Evolutionary conservation across 2,329 filamentous ascomycete genomes (phyloP), one percentile per base, ranked within the genome.

Genomic region (Colletotrichum echinochloae): DNA sequence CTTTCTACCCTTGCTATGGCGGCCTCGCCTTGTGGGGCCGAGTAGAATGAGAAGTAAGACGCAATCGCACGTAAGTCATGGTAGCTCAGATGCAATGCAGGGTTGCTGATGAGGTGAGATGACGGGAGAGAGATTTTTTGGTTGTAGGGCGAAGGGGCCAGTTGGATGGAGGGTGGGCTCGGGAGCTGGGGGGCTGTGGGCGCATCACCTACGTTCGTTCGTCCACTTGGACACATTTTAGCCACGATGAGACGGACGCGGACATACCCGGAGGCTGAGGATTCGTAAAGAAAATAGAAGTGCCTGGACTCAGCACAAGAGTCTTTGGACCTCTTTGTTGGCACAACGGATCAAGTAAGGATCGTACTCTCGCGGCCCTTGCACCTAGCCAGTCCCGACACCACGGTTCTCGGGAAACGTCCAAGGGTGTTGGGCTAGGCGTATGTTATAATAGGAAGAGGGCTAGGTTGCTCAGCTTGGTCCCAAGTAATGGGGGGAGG

Each of bases 21-120:
- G 35, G 35, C 41, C 37, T 57, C 26, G 57, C 51, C 35, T 67
- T 59, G 57, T 39, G 68, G 68, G 46, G 28, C 59, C 52, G 16
- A 7, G 12, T 23, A 55, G 65, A 39, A 55, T 57, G 41, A 46
- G 35, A 54, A 23, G 48, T 57, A 51, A 66, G 55, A 66, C 26
- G 64, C 28, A 23, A 28, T 11, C 30, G 49, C 33, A 62, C 63
- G 57, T 37, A 54, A 51, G 63, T n/a, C 56, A 61, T 49, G 67
- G 64, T 59, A 46, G 44, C 28, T 44, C 51, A 23, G 30, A 62
- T 61, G 67, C 67, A 62, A 44, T 41, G 64, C 64, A 70, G 64
- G 67, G 67, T 70, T 70, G 39, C 57, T 33, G 67, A 70, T 70
- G 67, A 70, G 67, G 67, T 70, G 67, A 71, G 68, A 71, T 54